phyloP scores from a whole-genome alignment of 192 early-diverging fungal species.

The Phlyctochytrium arcticum region DNA sequence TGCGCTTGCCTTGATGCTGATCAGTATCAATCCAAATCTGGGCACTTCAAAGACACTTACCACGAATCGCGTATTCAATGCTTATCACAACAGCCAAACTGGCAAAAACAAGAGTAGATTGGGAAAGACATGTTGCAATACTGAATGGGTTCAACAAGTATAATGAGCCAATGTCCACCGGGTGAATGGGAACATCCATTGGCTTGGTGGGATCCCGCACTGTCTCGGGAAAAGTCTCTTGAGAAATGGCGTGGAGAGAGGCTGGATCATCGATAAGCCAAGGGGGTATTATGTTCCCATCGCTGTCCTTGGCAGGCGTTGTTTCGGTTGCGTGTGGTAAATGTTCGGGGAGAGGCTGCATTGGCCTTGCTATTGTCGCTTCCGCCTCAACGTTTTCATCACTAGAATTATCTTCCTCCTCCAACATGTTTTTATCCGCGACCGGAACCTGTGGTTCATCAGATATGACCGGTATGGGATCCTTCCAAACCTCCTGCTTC shows the following conservation, averaged over 20 bases:
- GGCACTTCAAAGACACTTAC: conserved; percentile 25
- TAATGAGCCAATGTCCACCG: conserved; percentile 39
- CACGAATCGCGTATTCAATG: conserved; percentile 62
- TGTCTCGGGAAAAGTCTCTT: neutral
- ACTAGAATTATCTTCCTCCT: neutral
- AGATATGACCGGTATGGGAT: too few relatives aligned
- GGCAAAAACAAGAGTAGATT: conserved; percentile 71
- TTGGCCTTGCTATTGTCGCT: conserved; percentile 8
- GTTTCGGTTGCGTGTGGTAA: neutral
- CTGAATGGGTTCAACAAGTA: conserved; percentile 86
- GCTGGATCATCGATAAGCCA: conserved; percentile 4
- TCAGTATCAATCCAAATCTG: neutral
- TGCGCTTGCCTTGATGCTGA: conserved; percentile 41
- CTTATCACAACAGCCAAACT: conserved; percentile 72
- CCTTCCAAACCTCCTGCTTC: conserved; percentile 10
- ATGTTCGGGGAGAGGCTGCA: conserved; percentile 1
- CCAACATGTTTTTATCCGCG: neutral
- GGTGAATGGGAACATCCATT: conserved; percentile 26
- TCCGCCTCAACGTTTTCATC: conserved; percentile 2
- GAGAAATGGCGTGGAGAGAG: too few relatives aligned
- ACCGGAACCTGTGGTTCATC: too few relatives aligned
- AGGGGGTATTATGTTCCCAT: neutral
- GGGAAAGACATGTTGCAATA: conserved; percentile 68
- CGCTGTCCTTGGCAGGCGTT: neutral
- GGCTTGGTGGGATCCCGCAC: conserved; percentile 31